Evolutionary conservation across 2,329 filamentous ascomycete genomes (phyloP), one percentile per base, ranked within the genome.

Genomic region (Aspergillus sp.): DNA sequence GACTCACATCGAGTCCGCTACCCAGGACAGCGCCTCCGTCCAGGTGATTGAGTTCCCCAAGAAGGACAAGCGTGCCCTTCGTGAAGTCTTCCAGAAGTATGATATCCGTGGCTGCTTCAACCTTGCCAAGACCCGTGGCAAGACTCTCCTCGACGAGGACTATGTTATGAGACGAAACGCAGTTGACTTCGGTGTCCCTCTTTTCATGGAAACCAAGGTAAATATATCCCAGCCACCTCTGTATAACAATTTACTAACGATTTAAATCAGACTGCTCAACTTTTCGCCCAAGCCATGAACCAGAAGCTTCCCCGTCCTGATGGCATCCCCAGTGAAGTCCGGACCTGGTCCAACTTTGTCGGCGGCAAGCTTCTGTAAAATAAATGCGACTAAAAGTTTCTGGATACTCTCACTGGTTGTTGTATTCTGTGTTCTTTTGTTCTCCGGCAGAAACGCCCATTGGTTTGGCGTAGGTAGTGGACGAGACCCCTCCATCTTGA

Each of bases 191-290:
- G 93, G 93, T 67, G 92, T 98, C 33, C 95, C 95, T 49, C 82
- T 99, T 56, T 98, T 99, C 77, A 97, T 97, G 93, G 93, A 98
- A 81, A 91, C 93, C 55, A 93, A 95, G 88, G 92, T 96, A 82
- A 80, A 80, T 86, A 31, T 19, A 41, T 27, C 33, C 7, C 14
- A 14, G 3, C 17, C 15, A 14, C 11, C 11, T 3, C 2, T 39
- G 7, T 9, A 25, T 9, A 6, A 48, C 2, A 23, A 5, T 17
- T 9, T 31, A 57, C 57, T 78, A 69, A 79, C 62, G 11, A 44
- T 44, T 54, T 45, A 9, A 33, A 37, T 64, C 12, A 97, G 92
- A 99, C 95, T 67, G 93, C 95, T 60, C 88, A 95, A 64, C 90
- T 98, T 68, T 98, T 98, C 71, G 92, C 95, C 61, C 90, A 91